phyloP scores from a whole-genome alignment of 148 eudicot genomes.

The Oxyria digyna region DNA sequence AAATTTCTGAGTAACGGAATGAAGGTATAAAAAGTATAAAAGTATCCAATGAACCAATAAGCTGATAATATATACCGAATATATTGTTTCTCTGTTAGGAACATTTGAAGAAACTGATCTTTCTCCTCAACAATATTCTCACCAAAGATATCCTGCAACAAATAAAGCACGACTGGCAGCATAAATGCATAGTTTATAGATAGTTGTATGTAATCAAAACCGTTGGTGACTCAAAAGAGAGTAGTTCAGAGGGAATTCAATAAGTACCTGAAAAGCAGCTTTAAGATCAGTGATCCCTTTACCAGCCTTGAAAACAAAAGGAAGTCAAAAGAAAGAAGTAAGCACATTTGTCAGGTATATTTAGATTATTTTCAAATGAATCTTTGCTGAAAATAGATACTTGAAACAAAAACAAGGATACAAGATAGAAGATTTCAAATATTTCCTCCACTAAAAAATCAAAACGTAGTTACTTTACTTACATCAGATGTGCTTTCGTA shows the following conservation, averaged over 20 bases:
- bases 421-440: not conserved
- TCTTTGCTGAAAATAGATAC: not conserved
- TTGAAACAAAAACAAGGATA: not conserved
- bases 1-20: not conserved
- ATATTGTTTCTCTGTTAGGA: constrained; percentile 44
- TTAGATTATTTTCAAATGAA: not conserved
- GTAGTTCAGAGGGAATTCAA: not conserved
- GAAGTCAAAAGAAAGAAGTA: not conserved
- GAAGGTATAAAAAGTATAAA: not conserved
- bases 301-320: constrained; percentile 42
- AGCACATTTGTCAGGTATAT: not conserved
- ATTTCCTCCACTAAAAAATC: not conserved
- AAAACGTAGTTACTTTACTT: constrained; percentile 35
- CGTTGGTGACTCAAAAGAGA: not conserved
- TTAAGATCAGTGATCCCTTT: constrained; percentile 88
- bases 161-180: not conserved
- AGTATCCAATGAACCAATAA: not conserved
- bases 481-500: constrained; percentile 78
- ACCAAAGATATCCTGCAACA: constrained; percentile 72
- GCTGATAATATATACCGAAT: constrained; percentile 34
- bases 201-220: not conserved
- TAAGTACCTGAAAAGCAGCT: constrained; percentile 64
- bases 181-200: not conserved
- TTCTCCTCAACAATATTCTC: constrained; percentile 72
- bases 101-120: constrained; percentile 61